Evolutionary conservation across 2,329 filamentous ascomycete genomes (phyloP).

Genomic region (Daldinia sp.): DNA sequence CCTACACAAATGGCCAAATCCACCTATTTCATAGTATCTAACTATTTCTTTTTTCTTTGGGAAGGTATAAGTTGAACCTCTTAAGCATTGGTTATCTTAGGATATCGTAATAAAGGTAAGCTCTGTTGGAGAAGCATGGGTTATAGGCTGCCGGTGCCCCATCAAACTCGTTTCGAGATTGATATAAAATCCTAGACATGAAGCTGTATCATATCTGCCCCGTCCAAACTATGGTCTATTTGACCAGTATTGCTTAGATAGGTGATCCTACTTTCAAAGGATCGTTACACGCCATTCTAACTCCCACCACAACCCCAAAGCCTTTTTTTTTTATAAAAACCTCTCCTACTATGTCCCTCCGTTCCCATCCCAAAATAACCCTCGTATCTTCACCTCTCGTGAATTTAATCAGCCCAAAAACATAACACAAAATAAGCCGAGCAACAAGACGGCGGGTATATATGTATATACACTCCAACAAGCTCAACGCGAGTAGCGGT

Average conservation of each 20-base stretch:
- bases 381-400: constrained; percentile 33
- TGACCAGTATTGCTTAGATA: constrained; percentile 6
- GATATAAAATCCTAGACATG: constrained; percentile 15
- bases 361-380: constrained; percentile 28
- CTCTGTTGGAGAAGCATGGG: constrained; percentile 1
- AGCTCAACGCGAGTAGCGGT: constrained; percentile 17
- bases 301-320: constrained; percentile 17
- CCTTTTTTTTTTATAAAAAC: constrained; percentile 23
- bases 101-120: constrained; percentile 5
- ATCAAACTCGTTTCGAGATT: constrained; percentile 5
- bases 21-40: not conserved
- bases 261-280: constrained; percentile 19
- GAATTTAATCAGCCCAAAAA: constrained; percentile 28
- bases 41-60: no score
- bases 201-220: constrained; percentile 18
- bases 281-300: constrained; percentile 30
- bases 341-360: constrained; percentile 18
- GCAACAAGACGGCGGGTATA: constrained; percentile 38
- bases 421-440: constrained; percentile 28
- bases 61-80: not conserved
- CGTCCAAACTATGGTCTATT: constrained; percentile 21
- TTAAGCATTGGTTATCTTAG: not conserved
- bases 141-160: not conserved
- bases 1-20: not conserved
- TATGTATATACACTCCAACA: constrained; percentile 40